These are phyloP conservation scores for Ceriops tagal DNA, from an alignment of 345 rosid species.

Conservation along the genomic window DNA sequence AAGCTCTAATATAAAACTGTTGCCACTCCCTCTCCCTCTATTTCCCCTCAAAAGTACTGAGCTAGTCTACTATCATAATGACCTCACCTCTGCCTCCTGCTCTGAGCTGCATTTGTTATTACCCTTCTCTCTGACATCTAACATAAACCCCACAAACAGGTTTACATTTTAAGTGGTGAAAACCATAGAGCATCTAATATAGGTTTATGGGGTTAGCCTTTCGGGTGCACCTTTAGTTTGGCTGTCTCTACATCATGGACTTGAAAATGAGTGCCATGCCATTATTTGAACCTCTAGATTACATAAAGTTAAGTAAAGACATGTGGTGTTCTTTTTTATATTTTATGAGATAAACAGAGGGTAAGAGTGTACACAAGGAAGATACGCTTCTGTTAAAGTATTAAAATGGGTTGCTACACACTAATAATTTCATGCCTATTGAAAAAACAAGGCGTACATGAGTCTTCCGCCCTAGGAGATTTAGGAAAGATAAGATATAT, in stretches of 20 bases:
- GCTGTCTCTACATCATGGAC: constrained; percentile 18
- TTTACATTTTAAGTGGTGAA: constrained; percentile 5
- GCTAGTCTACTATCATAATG: constrained; percentile 27
- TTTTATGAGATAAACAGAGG: too few relatives aligned
- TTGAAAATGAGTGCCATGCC: constrained; percentile 37
- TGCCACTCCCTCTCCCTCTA: neutral
- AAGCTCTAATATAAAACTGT: neutral
- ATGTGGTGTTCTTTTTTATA: neutral
- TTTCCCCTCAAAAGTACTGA: constrained; percentile 1
- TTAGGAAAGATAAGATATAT: too few relatives aligned
- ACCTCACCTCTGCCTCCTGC: constrained; percentile 34
- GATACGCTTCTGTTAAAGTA: too few relatives aligned
- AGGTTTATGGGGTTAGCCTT: neutral
- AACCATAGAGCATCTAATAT: constrained; percentile 4
- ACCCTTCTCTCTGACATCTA: constrained; percentile 37
- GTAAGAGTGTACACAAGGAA: too few relatives aligned
- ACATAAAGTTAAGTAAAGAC: neutral
- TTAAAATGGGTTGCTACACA: too few relatives aligned
- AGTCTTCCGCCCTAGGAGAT: too few relatives aligned
- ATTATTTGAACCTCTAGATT: constrained; percentile 11
- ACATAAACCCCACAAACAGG: constrained; percentile 32
- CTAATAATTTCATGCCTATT: too few relatives aligned
- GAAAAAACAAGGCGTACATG: too few relatives aligned
- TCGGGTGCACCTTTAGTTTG: constrained; percentile 7
- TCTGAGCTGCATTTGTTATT: too few relatives aligned